Evolutionary conservation across 2,329 filamentous ascomycete genomes (phyloP), one percentile per base, ranked within the genome.

Genomic region (Atkinsonella hypoxylon): DNA sequence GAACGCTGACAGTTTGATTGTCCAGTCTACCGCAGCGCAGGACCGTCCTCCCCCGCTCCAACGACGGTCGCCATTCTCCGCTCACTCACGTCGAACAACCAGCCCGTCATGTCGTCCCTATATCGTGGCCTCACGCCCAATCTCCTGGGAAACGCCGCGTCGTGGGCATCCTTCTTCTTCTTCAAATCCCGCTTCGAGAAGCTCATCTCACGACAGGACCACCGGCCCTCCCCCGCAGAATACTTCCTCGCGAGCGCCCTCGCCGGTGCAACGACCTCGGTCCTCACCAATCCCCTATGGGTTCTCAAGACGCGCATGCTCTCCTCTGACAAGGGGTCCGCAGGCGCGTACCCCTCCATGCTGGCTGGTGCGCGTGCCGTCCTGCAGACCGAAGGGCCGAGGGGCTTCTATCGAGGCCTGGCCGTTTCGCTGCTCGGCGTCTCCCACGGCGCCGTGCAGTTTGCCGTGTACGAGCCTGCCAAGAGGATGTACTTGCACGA

Each of bases 261-360:
- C 30, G 72, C 77, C 56, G 90, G 91, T 31, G 73, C 85, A 17
- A 67, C 87, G 40, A 95, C 89, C 1, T 85, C 90, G 42, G 70
- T 87, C 31, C 75, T 91, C 57, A 97, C 93, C 31, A 97, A 97
- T 64, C 93, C 93, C 2, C 83, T 98, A 59, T 98, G 93, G 93
- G 93, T 98, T 2, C 82, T 98, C 65, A 97, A 97, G 73, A 97
- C 91, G 9, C 85, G 93, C 55, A 97, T 98, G 89, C 75, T 97
- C 22, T 89, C 89, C 31, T 90, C 87, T 4, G 87, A 93, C 57
- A 79, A 80, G 47, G 74, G 79, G 50, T 76, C 81, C 6, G 78
- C 76, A 2, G 89, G 89, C 13, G 93, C 91, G 1, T 98, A 98
- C 67, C 76, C 79, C 15, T 84, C 80, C 56, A 87, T 96, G 73